phyloP scores from a whole-genome alignment of 2,329 filamentous ascomycete genomes.

The Metarhizium album region DNA sequence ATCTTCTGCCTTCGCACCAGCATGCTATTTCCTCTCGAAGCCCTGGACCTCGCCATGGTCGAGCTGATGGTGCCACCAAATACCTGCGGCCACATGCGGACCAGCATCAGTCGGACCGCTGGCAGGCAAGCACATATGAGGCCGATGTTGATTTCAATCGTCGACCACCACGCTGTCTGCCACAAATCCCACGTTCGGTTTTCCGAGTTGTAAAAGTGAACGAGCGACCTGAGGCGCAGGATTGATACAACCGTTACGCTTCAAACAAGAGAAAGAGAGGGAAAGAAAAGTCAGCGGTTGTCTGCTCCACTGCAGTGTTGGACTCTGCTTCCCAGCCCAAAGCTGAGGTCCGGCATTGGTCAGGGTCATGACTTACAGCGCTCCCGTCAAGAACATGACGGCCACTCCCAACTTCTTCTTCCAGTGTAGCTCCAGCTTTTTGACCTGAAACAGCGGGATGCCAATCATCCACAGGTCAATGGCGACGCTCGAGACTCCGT shows the following conservation, averaged over 20 bases:
- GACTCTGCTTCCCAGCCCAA: background rate
- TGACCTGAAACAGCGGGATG: slow-evolving; percentile 5
- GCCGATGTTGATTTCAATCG: slow-evolving; percentile 7
- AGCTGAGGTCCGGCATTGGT: background rate
- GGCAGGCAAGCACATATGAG: slow-evolving; percentile 7
- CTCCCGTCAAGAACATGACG: slow-evolving; percentile 7
- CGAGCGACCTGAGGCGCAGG: slow-evolving; percentile 6
- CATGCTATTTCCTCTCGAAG: background rate
- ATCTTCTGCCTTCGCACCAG: background rate
- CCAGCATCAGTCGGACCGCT: background rate
- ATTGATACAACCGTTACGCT: slow-evolving; percentile 8
- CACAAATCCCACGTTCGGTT: slow-evolving; percentile 8
- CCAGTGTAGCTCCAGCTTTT: slow-evolving; percentile 4
- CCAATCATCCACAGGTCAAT: slow-evolving; percentile 7
- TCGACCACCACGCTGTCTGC: slow-evolving; percentile 6
- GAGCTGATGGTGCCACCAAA: slow-evolving; percentile 2
- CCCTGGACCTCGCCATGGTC: background rate
- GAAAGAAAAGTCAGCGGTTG: background rate
- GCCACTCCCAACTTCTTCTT: slow-evolving; percentile 6
- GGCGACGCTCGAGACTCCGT: slow-evolving; percentile 3
- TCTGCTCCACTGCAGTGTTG: background rate
- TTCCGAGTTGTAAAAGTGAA: slow-evolving; percentile 1
- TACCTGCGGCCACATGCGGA: slow-evolving; percentile 3
- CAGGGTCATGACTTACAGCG: slow-evolving; percentile 3
- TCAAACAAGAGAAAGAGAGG: no score